phyloP scores from a whole-genome alignment of 192 early-diverging fungal genomes.

The Backusella macrospora region DNA sequence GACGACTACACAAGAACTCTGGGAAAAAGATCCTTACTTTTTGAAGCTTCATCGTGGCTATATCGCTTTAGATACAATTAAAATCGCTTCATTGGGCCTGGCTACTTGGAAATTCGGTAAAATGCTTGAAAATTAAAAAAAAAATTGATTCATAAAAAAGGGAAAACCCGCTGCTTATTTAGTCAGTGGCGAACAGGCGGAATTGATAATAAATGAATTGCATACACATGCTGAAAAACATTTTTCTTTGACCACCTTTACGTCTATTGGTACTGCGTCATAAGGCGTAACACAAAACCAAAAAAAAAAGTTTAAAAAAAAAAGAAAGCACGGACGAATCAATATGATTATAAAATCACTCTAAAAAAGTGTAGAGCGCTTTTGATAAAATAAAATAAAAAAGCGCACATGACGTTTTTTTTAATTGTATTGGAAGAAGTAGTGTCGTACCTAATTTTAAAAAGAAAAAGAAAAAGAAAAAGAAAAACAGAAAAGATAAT shows the following conservation, averaged over 20 bases:
- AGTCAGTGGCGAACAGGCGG: no score
- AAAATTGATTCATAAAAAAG: no score
- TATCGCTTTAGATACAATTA: slow-evolving; percentile 26
- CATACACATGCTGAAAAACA: slow-evolving; percentile 8
- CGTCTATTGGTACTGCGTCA: slow-evolving; percentile 4
- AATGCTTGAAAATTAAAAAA: slow-evolving; percentile 30
- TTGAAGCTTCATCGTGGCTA: slow-evolving; percentile 13
- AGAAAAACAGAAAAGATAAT: no score
- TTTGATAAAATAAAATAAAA: background rate
- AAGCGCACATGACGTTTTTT: background rate
- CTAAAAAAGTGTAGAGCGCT: slow-evolving; percentile 4
- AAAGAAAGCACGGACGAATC: slow-evolving; percentile 1
- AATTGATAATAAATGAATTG: background rate
- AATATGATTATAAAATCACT: background rate
- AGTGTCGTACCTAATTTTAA: slow-evolving; percentile 2
- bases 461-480: background rate
- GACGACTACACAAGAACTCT: background rate
- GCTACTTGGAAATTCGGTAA: slow-evolving; percentile 30
- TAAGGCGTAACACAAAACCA: no score
- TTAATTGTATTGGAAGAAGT: background rate
- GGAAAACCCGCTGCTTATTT: no score
- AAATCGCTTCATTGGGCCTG: slow-evolving; percentile 27
- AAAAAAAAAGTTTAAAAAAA: no score
- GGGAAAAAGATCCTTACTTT: background rate
- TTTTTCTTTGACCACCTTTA: background rate